Conservation (phyloP, 2,329 filamentous ascomycete genomes). For the Cercospora sp. region DNA sequence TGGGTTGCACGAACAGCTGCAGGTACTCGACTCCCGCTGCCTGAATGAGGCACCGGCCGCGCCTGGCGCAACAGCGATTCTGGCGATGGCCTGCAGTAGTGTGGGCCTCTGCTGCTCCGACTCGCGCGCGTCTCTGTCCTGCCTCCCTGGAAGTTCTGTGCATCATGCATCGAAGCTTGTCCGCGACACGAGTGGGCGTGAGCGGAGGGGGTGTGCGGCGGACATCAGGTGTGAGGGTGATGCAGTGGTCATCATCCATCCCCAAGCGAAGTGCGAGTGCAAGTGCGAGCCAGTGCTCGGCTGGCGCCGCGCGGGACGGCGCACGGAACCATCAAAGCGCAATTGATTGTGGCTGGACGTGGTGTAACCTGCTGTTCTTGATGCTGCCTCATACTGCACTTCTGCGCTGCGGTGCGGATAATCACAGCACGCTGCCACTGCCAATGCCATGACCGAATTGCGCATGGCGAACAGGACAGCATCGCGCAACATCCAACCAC, state of each 20-base stretch:
- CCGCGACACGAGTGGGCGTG: neutral
- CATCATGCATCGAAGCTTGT: constrained; percentile 11
- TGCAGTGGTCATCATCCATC: neutral
- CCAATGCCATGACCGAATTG: neutral
- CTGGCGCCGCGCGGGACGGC: neutral
- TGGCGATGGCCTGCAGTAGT: neutral
- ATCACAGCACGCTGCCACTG: too few species aligned
- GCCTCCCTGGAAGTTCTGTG: neutral
- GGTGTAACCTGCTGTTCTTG: neutral
- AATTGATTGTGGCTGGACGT: neutral
- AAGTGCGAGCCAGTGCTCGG: neutral
- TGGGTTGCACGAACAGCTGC: constrained; percentile 10
- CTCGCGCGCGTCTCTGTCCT: neutral
- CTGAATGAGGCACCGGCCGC: constrained; percentile 7
- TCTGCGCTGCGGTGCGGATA: too few species aligned
- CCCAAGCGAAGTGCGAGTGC: neutral
- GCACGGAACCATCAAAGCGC: neutral
- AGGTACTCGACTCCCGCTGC: constrained; percentile 9
- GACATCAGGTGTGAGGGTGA: neutral
- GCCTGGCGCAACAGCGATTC: neutral
- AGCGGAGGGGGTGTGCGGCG: constrained; percentile 2
- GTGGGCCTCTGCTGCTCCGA: neutral
- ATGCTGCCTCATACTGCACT: neutral
- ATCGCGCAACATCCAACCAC: constrained; percentile 1
- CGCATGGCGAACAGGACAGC: neutral